phyloP scores from a whole-genome alignment of 345 rosid genomes.

The Gossypium australe region DNA sequence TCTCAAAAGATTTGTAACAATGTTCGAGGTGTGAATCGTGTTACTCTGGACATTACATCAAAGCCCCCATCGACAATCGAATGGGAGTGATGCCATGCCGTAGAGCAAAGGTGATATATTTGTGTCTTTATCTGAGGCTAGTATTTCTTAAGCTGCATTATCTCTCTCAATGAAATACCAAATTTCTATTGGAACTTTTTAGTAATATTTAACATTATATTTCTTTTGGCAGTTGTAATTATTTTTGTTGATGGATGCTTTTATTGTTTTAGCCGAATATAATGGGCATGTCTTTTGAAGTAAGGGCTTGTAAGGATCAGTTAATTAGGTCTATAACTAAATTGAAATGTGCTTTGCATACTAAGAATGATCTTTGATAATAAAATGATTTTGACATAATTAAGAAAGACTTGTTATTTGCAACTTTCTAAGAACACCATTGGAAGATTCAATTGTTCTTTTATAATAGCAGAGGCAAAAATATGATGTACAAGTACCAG shows the following conservation, averaged over 20 bases:
- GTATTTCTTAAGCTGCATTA: constrained; percentile 17
- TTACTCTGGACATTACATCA: constrained; percentile 93
- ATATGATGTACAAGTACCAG: not conserved
- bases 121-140: not conserved
- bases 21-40: constrained; percentile 94
- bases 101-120: not conserved
- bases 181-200: not conserved
- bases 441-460: not conserved
- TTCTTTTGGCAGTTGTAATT: not conserved
- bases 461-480: not conserved
- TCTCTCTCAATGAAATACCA: constrained; percentile 23
- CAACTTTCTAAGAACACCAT: not conserved
- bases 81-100: constrained; percentile 58
- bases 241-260: not conserved
- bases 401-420: not conserved
- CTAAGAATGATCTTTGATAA: not conserved
- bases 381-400: not conserved
- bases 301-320: not conserved
- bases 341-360: no score
- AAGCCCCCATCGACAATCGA: constrained; percentile 99
- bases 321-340: not conserved
- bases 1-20: constrained; percentile 83
- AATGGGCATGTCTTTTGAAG: not conserved
- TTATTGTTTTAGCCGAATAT: not conserved
- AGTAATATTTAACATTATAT: not conserved